Evolutionary conservation across 2,329 filamentous ascomycete genomes (phyloP).

Genomic region (Pyrenophora graminea): DNA sequence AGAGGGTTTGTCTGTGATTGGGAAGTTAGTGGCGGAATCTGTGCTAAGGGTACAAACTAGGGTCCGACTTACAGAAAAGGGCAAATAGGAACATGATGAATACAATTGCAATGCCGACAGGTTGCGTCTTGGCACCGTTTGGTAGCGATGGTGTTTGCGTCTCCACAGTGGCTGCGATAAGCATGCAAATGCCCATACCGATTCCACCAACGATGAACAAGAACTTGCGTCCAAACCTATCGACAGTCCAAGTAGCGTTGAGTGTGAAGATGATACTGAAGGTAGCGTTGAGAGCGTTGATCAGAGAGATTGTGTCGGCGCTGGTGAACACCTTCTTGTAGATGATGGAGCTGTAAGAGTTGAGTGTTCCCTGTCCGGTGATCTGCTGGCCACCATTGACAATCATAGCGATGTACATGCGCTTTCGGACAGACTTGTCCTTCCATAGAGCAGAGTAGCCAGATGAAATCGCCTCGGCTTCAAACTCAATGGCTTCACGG

Average conservation of each 20-base stretch:
- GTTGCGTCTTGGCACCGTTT: slow-evolving; percentile 59
- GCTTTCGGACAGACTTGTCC: slow-evolving; percentile 69
- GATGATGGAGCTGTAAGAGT: slow-evolving; percentile 73
- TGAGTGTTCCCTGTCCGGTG: slow-evolving; percentile 72
- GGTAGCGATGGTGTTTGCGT: slow-evolving; percentile 59
- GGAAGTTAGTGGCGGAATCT: slow-evolving; percentile 25
- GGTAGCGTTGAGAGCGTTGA: slow-evolving; percentile 75
- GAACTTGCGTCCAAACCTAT: slow-evolving; percentile 72
- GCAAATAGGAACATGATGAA: slow-evolving; percentile 70
- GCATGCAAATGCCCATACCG: slow-evolving; percentile 72
- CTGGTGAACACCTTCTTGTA: slow-evolving; percentile 71
- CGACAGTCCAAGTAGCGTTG: slow-evolving; percentile 74
- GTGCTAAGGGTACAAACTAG: not conserved
- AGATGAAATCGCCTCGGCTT: slow-evolving; percentile 68
- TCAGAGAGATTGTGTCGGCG: slow-evolving; percentile 64
- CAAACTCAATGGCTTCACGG: slow-evolving; percentile 70
- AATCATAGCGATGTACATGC: slow-evolving; percentile 66
- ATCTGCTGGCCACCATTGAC: slow-evolving; percentile 74
- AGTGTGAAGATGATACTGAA: slow-evolving; percentile 74
- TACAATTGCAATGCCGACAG: slow-evolving; percentile 70
- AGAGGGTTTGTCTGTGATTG: slow-evolving; percentile 62
- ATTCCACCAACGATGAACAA: slow-evolving; percentile 69
- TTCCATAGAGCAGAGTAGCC: slow-evolving; percentile 71
- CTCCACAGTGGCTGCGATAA: slow-evolving; percentile 64
- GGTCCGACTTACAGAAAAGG: slow-evolving; percentile 58